Conservation (phyloP, 495 filamentous ascomycete genomes). For the Neurospora sp. region DNA sequence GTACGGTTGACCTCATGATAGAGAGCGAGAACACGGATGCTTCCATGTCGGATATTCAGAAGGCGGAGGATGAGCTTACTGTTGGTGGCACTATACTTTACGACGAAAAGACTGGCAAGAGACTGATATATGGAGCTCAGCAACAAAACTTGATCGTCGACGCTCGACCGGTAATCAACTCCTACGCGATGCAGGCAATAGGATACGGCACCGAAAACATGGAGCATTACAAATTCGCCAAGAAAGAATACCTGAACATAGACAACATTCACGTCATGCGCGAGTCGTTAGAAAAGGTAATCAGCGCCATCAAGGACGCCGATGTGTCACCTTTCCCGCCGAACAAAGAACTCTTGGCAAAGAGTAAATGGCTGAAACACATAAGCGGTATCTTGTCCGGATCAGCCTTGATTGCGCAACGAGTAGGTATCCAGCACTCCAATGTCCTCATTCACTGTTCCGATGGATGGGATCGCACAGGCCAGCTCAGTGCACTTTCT, state of each 20-base stretch:
- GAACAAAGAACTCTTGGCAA: conserved; percentile 68
- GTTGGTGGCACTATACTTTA: conserved; percentile 32
- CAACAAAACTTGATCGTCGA: conserved; percentile 95
- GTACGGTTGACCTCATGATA: conserved; percentile 40
- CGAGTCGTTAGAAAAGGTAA: conserved; percentile 76
- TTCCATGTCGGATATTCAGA: conserved; percentile 49
- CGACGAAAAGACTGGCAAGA: conserved; percentile 37
- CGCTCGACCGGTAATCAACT: conserved; percentile 91
- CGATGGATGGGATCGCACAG: conserved; percentile 96
- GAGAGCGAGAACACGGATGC: conserved; percentile 23
- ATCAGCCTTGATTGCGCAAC: conserved; percentile 69
- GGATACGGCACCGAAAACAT: conserved; percentile 95
- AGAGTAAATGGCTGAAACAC: conserved; percentile 88
- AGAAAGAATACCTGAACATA: conserved; percentile 92
- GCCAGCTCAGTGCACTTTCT: conserved; percentile 86
- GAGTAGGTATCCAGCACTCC: conserved; percentile 83
- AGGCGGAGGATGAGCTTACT: conserved; percentile 64
- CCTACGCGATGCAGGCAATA: conserved; percentile 88
- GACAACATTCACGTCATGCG: conserved; percentile 99
- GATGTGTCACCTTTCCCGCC: conserved; percentile 80
- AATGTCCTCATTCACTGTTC: conserved; percentile 97
- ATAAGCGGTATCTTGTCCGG: conserved; percentile 79
- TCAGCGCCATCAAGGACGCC: conserved; percentile 85
- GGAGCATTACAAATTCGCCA: conserved; percentile 90
- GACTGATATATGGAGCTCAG: conserved; percentile 81